Evolutionary conservation across 306 rosid genomes (phyloP).

Genomic region (Hippophae rhamnoides): DNA sequence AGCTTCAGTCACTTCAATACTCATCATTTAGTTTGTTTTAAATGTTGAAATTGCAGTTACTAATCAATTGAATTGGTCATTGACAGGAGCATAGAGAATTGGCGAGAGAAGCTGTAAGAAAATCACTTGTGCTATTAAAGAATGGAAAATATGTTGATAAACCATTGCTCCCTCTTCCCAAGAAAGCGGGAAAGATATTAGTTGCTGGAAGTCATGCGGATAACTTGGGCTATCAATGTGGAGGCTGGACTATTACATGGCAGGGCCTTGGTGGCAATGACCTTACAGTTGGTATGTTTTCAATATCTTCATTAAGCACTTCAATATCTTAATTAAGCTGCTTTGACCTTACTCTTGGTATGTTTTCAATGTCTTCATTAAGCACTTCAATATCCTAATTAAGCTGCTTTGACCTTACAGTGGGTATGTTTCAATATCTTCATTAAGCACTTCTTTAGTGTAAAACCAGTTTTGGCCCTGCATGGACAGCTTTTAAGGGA

Average conservation of each 20-base stretch:
- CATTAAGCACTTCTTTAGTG: too few species aligned
- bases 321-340: neutral
- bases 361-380: too few species aligned
- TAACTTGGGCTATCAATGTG: conserved; percentile 85
- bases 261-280: conserved; percentile 73
- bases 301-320: neutral
- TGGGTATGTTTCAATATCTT: neutral
- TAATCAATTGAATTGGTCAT: neutral
- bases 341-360: neutral
- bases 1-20: conserved; percentile 1
- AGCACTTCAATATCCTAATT: neutral
- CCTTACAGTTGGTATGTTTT: conserved; percentile 52
- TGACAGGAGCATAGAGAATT: conserved; percentile 77
- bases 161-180: conserved; percentile 87
- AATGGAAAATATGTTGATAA: conserved; percentile 44
- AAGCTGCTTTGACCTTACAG: neutral
- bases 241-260: conserved; percentile 98
- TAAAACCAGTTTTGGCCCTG: too few species aligned
- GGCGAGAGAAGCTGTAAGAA: conserved; percentile 92
- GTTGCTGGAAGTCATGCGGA: conserved; percentile 89
- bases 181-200: conserved; percentile 60
- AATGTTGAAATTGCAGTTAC: neutral
- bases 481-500: too few species aligned
- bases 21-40: neutral
- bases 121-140: conserved; percentile 78